These are phyloP conservation scores for Cordyceps tenuipes DNA, from an alignment of 2,329 filamentous ascomycete species.

Conservation along the genomic window DNA sequence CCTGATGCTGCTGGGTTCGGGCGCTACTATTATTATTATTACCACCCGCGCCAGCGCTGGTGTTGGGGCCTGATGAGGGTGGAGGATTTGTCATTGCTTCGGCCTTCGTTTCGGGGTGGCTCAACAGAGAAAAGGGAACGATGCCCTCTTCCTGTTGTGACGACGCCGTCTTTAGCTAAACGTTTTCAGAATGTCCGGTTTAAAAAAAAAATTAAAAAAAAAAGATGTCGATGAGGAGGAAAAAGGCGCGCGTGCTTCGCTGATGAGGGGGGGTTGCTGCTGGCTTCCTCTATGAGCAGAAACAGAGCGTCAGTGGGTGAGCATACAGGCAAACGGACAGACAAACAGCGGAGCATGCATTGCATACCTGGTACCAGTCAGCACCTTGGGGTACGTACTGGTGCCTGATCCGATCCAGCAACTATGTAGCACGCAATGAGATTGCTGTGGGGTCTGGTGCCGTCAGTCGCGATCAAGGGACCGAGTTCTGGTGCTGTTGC, in stretches of 20 bases:
- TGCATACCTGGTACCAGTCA: neutral
- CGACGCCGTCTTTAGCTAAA: neutral
- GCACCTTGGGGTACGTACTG: neutral
- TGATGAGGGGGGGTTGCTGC: too few species aligned
- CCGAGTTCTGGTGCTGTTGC: too few species aligned
- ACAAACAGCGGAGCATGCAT: too few species aligned
- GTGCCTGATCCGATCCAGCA: neutral
- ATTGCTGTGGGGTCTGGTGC: slow-evolving; percentile 4
- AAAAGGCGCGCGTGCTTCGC: neutral
- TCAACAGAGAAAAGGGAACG: neutral
- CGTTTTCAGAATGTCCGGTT: neutral
- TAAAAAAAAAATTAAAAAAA: neutral
- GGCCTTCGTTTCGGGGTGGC: slow-evolving; percentile 32
- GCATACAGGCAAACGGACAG: too few species aligned
- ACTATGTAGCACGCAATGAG: neutral
- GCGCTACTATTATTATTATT: slow-evolving; percentile 27
- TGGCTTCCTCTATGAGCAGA: too few species aligned
- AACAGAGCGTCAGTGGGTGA: too few species aligned
- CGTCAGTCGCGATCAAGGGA: too few species aligned
- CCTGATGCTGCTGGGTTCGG: slow-evolving; percentile 30
- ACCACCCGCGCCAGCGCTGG: slow-evolving; percentile 26
- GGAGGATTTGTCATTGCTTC: slow-evolving; percentile 45
- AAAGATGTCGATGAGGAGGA: neutral
- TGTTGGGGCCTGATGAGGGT: slow-evolving; percentile 25
- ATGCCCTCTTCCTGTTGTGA: neutral